Evolutionary conservation across 1,139 yeast genomes (phyloP).

Genomic region (Pichia sp.): DNA sequence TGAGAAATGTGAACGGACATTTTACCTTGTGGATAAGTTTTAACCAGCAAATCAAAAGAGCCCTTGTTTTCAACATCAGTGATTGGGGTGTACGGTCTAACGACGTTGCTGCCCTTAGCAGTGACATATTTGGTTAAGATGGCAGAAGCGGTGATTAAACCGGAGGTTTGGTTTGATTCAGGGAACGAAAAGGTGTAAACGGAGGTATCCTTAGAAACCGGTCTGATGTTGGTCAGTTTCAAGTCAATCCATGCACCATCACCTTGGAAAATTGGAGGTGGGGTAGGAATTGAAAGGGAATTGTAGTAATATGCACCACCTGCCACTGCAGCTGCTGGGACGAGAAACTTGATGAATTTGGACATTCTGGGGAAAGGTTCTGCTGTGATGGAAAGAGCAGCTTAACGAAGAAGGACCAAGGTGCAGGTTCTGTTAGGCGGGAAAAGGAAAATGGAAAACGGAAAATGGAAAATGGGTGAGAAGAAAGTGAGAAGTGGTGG

Average conservation of each 20-base stretch:
- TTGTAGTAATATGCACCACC: slow-evolving; percentile 43
- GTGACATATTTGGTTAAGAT: slow-evolving; percentile 77
- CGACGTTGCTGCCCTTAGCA: slow-evolving; percentile 77
- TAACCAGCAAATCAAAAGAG: slow-evolving; percentile 70
- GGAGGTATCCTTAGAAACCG: slow-evolving; percentile 59
- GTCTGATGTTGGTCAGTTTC: slow-evolving; percentile 52
- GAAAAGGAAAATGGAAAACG: no score
- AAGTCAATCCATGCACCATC: slow-evolving; percentile 78
- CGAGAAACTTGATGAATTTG: slow-evolving; percentile 26
- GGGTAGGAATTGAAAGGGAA: slow-evolving; percentile 24
- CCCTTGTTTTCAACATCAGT: slow-evolving; percentile 69
- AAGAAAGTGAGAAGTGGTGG: no score
- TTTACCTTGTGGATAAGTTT: slow-evolving; percentile 79
- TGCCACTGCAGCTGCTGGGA: slow-evolving; percentile 46
- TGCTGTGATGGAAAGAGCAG: not conserved
- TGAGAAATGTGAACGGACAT: slow-evolving; percentile 70
- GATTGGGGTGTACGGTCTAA: slow-evolving; percentile 96
- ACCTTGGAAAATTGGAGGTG: slow-evolving; percentile 52
- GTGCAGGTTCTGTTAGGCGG: no score
- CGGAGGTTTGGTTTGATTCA: slow-evolving; percentile 60
- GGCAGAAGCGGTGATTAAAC: slow-evolving; percentile 76
- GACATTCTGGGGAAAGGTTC: slow-evolving; percentile 14
- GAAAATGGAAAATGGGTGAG: no score
- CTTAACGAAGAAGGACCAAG: not conserved
- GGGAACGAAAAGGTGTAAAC: slow-evolving; percentile 70